Percentiles rank a stretch among this genome's conserved stretches.
Conservation (phyloP, 1,139 yeast species). For the Saccharomycopsis crataegensis region DNA sequence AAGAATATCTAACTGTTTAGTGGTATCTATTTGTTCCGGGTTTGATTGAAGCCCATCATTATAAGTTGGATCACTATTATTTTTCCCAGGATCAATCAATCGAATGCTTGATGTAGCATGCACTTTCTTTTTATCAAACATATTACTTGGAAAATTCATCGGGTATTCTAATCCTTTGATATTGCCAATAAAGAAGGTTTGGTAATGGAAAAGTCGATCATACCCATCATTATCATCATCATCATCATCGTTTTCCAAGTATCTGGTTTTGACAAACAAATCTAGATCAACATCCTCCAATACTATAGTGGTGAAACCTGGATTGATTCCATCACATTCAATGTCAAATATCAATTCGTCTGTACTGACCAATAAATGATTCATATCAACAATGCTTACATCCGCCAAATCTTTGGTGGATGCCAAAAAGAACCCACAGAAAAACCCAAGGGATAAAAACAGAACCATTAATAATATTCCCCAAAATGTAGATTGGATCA, state of each 20-base stretch:
- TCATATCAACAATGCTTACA: constrained; percentile 52
- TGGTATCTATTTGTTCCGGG: not conserved
- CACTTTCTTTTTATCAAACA: constrained; percentile 48
- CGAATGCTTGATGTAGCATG: constrained; percentile 63
- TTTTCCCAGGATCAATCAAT: constrained; percentile 66
- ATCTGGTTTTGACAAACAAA: constrained; percentile 71
- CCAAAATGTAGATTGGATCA: constrained; percentile 18
- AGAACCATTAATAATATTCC: constrained; percentile 26
- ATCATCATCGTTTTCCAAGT: constrained; percentile 23
- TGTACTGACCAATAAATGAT: constrained; percentile 69
- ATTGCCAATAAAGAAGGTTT: constrained; percentile 74
- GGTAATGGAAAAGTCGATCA: constrained; percentile 27
- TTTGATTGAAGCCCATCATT: constrained; percentile 7
- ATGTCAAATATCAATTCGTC: constrained; percentile 82
- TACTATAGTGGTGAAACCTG: constrained; percentile 69
- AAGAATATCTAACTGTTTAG: not conserved
- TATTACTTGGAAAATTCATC: constrained; percentile 62
- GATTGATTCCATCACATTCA: constrained; percentile 73
- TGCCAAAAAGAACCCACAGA: constrained; percentile 78
- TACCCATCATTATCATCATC: constrained; percentile 12
- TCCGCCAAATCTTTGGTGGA: constrained; percentile 76
- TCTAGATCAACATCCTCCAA: constrained; percentile 69
- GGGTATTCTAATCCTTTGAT: constrained; percentile 64
- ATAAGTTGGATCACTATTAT: constrained; percentile 37
- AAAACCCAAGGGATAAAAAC: constrained; percentile 63